These are phyloP conservation scores for Paramecium biaurelia DNA, from an alignment of 73 alveolate species.

Conservation along the genomic window DNA sequence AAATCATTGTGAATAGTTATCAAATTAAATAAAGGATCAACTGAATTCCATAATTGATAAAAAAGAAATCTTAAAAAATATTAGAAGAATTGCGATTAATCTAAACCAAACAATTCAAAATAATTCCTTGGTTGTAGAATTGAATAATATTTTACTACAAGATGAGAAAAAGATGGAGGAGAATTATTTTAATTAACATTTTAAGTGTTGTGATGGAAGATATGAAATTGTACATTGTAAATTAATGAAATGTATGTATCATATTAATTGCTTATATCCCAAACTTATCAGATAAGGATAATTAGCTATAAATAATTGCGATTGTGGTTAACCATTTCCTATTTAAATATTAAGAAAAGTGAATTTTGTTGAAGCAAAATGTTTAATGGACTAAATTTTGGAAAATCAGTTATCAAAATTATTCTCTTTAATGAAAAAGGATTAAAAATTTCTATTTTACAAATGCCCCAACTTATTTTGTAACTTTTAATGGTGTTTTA, in stretches of 20 bases:
- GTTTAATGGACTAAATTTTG: background rate
- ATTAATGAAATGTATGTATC: background rate
- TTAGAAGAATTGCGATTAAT: no score
- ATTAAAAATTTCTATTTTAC: background rate
- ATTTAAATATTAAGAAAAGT: background rate
- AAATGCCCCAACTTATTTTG: background rate
- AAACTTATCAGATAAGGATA: background rate
- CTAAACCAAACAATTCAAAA: no score
- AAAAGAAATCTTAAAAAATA: no score
- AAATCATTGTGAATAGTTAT: no score
- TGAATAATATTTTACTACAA: background rate
- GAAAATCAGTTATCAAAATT: background rate
- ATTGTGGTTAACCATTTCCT: background rate
- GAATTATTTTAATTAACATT: background rate
- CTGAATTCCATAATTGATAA: no score
- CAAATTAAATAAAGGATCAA: no score
- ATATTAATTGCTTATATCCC: background rate
- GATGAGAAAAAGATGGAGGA: no score
- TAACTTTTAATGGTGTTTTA: background rate
- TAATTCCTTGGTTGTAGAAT: background rate
- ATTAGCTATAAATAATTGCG: background rate
- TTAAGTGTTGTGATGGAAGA: background rate
- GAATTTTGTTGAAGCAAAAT: background rate
- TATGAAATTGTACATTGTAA: background rate
- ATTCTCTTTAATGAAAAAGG: background rate